A percentile compares a stretch with the other conserved stretches of the same genome.
Evolutionary conservation across 1,284 basidiomycete species (phyloP).

Genomic region (Apiotrichum sp.): DNA sequence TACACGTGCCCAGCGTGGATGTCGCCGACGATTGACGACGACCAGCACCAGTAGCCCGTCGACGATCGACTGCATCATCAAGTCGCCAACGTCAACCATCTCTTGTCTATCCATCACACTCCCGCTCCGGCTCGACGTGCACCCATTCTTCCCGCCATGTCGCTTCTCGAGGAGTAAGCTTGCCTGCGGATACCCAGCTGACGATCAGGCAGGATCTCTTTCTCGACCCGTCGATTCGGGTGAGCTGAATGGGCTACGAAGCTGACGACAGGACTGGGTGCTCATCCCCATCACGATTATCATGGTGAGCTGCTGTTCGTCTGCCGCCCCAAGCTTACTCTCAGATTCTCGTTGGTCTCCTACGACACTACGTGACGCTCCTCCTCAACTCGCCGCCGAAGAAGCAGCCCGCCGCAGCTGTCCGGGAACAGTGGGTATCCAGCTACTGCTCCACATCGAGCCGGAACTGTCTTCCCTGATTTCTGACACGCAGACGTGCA

Average conservation of each 20-base stretch:
- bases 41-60: too few relatives aligned
- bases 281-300: constrained; percentile 95
- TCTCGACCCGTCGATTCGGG: constrained; percentile 90
- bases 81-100: too few relatives aligned
- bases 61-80: too few relatives aligned
- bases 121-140: too few relatives aligned
- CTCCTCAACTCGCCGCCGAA: constrained; percentile 81
- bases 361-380: constrained; percentile 86
- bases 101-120: too few relatives aligned
- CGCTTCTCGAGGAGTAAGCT: constrained; percentile 13
- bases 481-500: constrained; percentile 59
- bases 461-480: too few relatives aligned
- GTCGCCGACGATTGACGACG: too few relatives aligned
- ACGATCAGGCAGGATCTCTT: constrained; percentile 54
- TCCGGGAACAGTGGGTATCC: constrained; percentile 83
- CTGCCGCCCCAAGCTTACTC: background rate
- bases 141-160: constrained; percentile 1
- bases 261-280: constrained; percentile 53
- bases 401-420: constrained; percentile 65
- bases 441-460: background rate
- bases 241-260: constrained; percentile 15
- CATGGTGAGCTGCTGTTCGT: constrained; percentile 60
- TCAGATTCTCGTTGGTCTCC: constrained; percentile 85
- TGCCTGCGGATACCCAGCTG: background rate
- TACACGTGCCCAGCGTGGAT: too few relatives aligned